phyloP scores from a whole-genome alignment of 164 flowering plant species.

The Tetrastigma voinierianum region DNA sequence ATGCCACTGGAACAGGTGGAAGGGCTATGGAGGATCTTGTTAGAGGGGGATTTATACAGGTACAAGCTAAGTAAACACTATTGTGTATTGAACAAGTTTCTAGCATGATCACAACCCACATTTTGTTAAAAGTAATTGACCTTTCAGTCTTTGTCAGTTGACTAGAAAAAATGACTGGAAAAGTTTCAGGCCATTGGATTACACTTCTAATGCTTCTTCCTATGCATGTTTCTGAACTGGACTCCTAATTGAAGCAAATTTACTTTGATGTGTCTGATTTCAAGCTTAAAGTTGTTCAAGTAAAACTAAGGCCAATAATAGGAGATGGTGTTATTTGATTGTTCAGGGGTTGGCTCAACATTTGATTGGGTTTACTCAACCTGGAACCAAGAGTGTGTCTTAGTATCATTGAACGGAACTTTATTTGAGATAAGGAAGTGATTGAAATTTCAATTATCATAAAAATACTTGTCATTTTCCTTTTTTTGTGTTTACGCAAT shows the following conservation, averaged over 20 bases:
- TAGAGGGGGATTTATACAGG: conserved; percentile 85
- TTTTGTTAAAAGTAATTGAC: not conserved
- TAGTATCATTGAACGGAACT: no score
- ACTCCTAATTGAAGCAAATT: not conserved
- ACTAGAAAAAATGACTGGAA: not conserved
- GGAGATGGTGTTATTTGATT: no score
- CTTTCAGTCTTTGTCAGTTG: not conserved
- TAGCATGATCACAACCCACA: not conserved
- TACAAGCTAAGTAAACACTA: conserved; percentile 14
- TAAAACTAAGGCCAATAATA: no score
- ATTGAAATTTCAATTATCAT: no score
- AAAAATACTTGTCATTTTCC: no score
- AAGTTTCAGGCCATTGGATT: not conserved
- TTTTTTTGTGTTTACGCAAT: no score
- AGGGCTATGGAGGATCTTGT: conserved; percentile 92
- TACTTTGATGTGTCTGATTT: not conserved
- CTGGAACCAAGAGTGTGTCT: no score
- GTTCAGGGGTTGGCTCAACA: no score
- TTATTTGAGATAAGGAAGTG: no score
- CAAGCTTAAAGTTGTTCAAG: no score
- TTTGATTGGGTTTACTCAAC: no score
- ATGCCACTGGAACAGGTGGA: conserved; percentile 98
- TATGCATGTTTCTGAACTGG: not conserved
- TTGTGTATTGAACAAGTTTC: not conserved
- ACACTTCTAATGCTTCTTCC: not conserved